Conservation (phyloP, 2,329 filamentous ascomycete genomes). For the Immersiporthe knoxdaviesiana region DNA sequence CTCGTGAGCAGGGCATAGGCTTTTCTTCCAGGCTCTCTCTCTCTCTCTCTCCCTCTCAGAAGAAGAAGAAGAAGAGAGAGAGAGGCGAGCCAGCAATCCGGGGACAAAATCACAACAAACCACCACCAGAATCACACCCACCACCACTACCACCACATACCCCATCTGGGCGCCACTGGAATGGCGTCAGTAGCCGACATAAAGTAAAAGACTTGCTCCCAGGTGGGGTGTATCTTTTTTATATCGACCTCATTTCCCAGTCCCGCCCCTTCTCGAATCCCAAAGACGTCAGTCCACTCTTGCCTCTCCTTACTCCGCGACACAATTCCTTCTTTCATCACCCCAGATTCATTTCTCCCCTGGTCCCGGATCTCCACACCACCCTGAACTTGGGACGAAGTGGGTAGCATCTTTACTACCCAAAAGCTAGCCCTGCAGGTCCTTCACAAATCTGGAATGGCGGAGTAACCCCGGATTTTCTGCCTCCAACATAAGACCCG, state of each 20-base stretch:
- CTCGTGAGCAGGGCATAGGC: not conserved
- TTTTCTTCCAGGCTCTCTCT: not conserved
- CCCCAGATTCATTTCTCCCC: not conserved
- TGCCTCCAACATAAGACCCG: constrained; percentile 27
- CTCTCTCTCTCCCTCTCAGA: not conserved
- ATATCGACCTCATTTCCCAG: not conserved
- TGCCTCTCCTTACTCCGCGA: not conserved
- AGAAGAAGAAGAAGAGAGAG: no score
- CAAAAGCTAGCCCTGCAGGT: constrained; percentile 6
- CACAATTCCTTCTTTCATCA: not conserved
- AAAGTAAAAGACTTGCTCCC: no score
- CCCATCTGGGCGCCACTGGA: not conserved
- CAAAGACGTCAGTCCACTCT: not conserved
- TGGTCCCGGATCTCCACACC: not conserved
- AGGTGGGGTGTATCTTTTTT: not conserved
- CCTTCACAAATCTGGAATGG: constrained; percentile 22
- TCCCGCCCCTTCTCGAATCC: not conserved
- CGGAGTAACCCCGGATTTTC: constrained; percentile 29
- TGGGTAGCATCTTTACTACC: constrained; percentile 14
- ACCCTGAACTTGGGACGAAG: constrained; percentile 1
- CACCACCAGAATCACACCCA: not conserved
- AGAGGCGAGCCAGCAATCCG: not conserved
- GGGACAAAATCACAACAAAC: not conserved
- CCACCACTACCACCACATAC: not conserved
- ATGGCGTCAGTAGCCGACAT: not conserved